Evolutionary conservation across 306 rosid species (phyloP).

Genomic region (Medicago lupulina): DNA sequence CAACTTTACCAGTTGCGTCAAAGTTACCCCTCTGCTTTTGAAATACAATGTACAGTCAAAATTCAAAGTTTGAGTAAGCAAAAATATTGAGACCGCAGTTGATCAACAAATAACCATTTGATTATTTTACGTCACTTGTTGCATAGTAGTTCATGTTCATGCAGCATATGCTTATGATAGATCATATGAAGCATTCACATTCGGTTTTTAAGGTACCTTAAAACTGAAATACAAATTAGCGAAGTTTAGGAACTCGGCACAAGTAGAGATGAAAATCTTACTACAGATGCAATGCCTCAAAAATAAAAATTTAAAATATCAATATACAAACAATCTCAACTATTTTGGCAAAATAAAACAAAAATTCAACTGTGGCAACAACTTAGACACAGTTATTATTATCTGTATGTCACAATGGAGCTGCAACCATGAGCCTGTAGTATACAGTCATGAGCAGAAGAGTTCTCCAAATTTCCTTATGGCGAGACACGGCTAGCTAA

Average conservation of each 20-base stretch:
- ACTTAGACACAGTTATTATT: slow-evolving; percentile 34
- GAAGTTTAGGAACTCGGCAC: slow-evolving; percentile 21
- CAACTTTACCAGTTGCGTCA: no score
- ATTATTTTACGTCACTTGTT: background rate
- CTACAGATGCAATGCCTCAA: slow-evolving; percentile 30
- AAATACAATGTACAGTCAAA: slow-evolving; percentile 7
- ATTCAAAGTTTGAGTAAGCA: background rate
- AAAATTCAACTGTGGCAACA: slow-evolving; percentile 37
- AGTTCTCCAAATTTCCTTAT: slow-evolving; percentile 33
- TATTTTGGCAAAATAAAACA: slow-evolving; percentile 41
- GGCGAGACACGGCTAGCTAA: slow-evolving; percentile 19
- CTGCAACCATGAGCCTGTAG: slow-evolving; percentile 37
- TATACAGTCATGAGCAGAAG: slow-evolving; percentile 22
- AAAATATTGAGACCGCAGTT: background rate
- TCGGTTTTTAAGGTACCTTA: background rate
- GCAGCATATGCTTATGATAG: slow-evolving; percentile 22
- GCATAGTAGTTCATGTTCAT: slow-evolving; percentile 11
- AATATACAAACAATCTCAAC: slow-evolving; percentile 48
- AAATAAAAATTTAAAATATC: background rate
- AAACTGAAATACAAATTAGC: background rate
- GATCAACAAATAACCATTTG: background rate
- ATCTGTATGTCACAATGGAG: slow-evolving; percentile 41
- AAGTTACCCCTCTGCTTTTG: no score
- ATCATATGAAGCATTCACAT: slow-evolving; percentile 16
- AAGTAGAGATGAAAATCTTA: slow-evolving; percentile 33